A percentile compares a stretch with the other conserved stretches of the same genome.
These are phyloP conservation scores for Decorospora gaudefroyi DNA, from an alignment of 2,329 filamentous ascomycete genomes.

Conservation along the genomic window DNA sequence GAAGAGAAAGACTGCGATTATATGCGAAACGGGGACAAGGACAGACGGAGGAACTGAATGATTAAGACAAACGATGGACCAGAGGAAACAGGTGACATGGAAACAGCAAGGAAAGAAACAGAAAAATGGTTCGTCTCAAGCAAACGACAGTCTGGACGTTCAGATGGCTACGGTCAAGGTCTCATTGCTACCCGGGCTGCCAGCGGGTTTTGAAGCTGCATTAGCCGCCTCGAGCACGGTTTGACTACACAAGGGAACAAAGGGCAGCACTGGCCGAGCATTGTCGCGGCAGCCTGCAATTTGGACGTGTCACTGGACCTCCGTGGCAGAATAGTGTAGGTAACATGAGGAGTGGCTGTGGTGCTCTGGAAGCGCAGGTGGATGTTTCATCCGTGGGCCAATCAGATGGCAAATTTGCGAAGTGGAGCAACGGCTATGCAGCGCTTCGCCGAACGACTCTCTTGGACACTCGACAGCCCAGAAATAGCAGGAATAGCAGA, in stretches of 20 bases:
- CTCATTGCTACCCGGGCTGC: constrained; percentile 33
- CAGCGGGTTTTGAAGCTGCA: constrained; percentile 45
- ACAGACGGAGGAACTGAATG: constrained; percentile 25
- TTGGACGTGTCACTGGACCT: constrained; percentile 30
- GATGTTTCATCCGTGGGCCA: constrained; percentile 37
- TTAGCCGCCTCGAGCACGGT: constrained; percentile 47
- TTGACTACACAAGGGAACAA: constrained; percentile 40
- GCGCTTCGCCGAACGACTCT: constrained; percentile 30
- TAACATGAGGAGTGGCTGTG: constrained; percentile 39
- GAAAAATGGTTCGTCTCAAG: constrained; percentile 31
- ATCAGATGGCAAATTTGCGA: constrained; percentile 24
- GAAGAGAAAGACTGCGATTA: constrained; percentile 19
- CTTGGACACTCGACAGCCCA: constrained; percentile 2
- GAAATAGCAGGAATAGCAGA: too few relatives aligned
- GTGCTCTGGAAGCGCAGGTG: constrained; percentile 22
- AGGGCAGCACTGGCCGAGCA: constrained; percentile 41
- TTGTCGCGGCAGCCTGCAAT: constrained; percentile 28
- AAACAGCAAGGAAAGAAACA: constrained; percentile 28
- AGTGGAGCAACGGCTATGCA: constrained; percentile 10
- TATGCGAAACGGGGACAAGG: constrained; percentile 5
- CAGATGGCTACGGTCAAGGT: constrained; percentile 27
- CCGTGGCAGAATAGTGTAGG: constrained; percentile 17
- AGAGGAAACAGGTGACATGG: constrained; percentile 23
- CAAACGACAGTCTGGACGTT: constrained; percentile 34
- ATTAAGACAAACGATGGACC: constrained; percentile 45